Evolutionary conservation across 805 yeast species (phyloP).

Genomic region (Blastobotrys parvus): DNA sequence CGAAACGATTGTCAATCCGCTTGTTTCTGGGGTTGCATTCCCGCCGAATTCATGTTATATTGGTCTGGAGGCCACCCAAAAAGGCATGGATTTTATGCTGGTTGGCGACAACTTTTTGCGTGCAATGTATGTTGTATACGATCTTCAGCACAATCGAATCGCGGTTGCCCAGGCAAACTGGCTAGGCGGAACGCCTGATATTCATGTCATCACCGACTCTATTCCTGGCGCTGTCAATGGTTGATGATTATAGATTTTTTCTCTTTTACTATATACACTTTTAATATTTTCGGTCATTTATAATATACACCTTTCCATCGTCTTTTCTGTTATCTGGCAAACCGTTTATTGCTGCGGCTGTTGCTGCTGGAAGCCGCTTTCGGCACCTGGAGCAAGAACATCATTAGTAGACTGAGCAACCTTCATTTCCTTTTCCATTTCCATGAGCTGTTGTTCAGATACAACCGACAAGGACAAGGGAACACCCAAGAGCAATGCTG

Average conservation of each 20-base stretch:
- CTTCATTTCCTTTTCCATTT: slow-evolving; percentile 87
- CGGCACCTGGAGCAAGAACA: slow-evolving; percentile 30
- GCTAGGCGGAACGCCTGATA: slow-evolving; percentile 9
- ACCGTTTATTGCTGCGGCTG: slow-evolving; percentile 12
- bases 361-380: slow-evolving; percentile 27
- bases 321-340: not conserved
- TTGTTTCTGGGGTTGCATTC: slow-evolving; percentile 24
- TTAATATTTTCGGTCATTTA: not conserved
- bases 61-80: slow-evolving; percentile 27
- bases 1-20: slow-evolving; percentile 22
- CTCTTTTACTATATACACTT: not conserved
- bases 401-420: slow-evolving; percentile 26
- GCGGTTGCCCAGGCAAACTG: slow-evolving; percentile 42
- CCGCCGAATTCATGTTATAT: slow-evolving; percentile 31
- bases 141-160: slow-evolving; percentile 46
- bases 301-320: not conserved
- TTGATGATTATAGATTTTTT: not conserved
- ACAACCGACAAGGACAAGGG: slow-evolving; percentile 86
- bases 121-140: slow-evolving; percentile 54
- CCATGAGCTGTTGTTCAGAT: slow-evolving; percentile 87
- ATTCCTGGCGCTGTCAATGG: slow-evolving; percentile 5
- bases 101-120: slow-evolving; percentile 60
- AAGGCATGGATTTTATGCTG: slow-evolving; percentile 31
- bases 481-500: slow-evolving; percentile 79
- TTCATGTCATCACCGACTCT: slow-evolving; percentile 4